A percentile compares a stretch with the other conserved stretches of the same genome.
These are phyloP conservation scores for Paramecium pentaurelia DNA, from an alignment of 73 alveolate species.

Conservation along the genomic window DNA sequence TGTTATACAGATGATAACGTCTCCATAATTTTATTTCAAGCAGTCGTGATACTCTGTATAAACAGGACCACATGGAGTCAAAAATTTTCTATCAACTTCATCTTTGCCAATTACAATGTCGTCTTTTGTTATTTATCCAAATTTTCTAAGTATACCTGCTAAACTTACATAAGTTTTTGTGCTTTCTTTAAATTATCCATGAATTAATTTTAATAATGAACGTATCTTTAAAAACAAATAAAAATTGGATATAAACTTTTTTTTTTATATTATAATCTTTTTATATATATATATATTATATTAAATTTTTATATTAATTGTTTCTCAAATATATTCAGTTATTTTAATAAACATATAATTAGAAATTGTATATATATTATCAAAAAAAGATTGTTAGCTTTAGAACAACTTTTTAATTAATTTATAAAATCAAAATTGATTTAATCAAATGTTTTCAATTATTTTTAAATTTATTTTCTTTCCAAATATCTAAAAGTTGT, in stretches of 20 bases:
- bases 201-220: background rate
- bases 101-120: conserved; percentile 38
- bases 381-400: background rate
- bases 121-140: conserved; percentile 19
- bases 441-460: background rate
- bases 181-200: conserved; percentile 44
- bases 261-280: background rate
- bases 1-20: background rate
- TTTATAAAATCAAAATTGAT: background rate
- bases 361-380: background rate
- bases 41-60: conserved; percentile 6
- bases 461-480: background rate
- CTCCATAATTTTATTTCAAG: background rate
- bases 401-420: background rate
- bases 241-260: conserved; percentile 6
- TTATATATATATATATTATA: background rate
- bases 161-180: conserved; percentile 6
- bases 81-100: conserved; percentile 40
- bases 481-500: background rate
- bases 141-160: background rate
- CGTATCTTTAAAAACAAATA: conserved; percentile 14
- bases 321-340: background rate
- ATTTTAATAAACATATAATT: no score
- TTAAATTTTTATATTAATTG: background rate
- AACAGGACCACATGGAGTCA: background rate